A percentile compares a stretch with the other conserved stretches of the same genome.
Evolutionary conservation across 768 basidiomycete genomes (phyloP).

Genomic region (Collybia sp.): DNA sequence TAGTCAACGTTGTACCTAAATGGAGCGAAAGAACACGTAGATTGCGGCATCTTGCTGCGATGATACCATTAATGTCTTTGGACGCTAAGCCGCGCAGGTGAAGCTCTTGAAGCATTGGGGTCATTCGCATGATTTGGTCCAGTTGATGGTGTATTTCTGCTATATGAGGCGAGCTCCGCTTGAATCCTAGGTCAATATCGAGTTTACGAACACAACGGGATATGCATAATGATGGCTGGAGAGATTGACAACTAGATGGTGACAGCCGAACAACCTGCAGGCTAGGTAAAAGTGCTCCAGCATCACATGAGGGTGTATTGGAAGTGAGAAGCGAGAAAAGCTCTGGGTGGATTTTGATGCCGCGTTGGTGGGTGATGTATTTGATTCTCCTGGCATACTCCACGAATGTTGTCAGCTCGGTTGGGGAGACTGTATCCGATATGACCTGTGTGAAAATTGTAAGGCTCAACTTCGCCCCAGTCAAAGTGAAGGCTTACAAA

Average conservation of each 20-base stretch:
- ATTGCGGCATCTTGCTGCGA: conserved; percentile 23
- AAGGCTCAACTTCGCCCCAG: not conserved
- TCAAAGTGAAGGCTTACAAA: conserved; percentile 22
- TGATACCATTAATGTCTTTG: conserved; percentile 20
- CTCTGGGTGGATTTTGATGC: conserved; percentile 16
- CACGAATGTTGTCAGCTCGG: conserved; percentile 22
- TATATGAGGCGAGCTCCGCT: conserved; percentile 7
- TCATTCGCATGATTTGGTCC: conserved; percentile 20
- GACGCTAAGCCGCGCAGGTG: conserved; percentile 33
- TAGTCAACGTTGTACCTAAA: conserved; percentile 30
- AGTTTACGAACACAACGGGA: conserved; percentile 28
- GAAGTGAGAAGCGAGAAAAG: conserved; percentile 15
- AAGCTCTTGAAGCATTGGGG: conserved; percentile 26
- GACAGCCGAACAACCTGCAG: conserved; percentile 25
- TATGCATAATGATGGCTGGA: conserved; percentile 25
- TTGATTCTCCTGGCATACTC: conserved; percentile 32
- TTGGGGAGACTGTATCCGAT: conserved; percentile 3
- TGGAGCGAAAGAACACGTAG: conserved; percentile 34
- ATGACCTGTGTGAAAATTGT: not conserved
- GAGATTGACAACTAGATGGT: conserved; percentile 14
- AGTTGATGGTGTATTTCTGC: conserved; percentile 20
- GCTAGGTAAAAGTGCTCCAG: conserved; percentile 16
- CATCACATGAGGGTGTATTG: not conserved
- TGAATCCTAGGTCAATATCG: conserved; percentile 37
- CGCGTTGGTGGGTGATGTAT: conserved; percentile 26